Base-by-base conservation (phyloP, 2,329 filamentous ascomycete genomes). In the Xylariaceae sp. region DNA sequence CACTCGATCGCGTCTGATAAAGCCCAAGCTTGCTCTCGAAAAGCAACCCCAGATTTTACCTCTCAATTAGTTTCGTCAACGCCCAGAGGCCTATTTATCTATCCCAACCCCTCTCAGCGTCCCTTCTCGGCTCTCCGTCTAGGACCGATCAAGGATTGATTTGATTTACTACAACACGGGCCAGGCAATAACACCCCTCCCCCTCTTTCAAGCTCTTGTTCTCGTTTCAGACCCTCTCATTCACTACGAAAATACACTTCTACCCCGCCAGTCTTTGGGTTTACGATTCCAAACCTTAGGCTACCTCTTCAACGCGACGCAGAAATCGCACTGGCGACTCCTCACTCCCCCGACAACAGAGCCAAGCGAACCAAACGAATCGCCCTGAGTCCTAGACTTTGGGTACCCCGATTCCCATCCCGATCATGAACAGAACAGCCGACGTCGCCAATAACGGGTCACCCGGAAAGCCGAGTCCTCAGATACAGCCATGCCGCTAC, bases 401-500 rank as follows among this genome's bases (percentile, higher is more conserved):
- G 26, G 53, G 27, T 26, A 20, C 13, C 18, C 23, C 7, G 16
- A 18, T 20, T 23, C 40, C 37, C 53, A 8, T 36, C 20, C 39
- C 16, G 13, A 55, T 37, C 9, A 69, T 69, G 67, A 65, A 63
- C 32, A 57, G 57, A 32, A 60, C 63, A 3, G 53, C 62, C 11
- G 61, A 64, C 32, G 32, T 53, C 18, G 59, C 63, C 50, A 64
- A 51, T 42, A 65, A 67, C 48, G 66, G 63, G 59, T 64, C 66
- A 29, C 65, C 64, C 20, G 64, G 55, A 40, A 64, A 62, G 51
- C 66, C 68, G 47, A 69, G 66, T 45, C 82, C 87, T 2, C 87
- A 92, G 72, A 85, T 97, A 59, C 92, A 97, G 75, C 92, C 94
- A 66, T 99, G 93, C 73, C 86, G 92, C 64, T 99, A 99, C 81